A percentile compares a stretch with the other conserved stretches of the same genome.
These are phyloP conservation scores for Penicillium goetzii DNA, from an alignment of 495 filamentous ascomycete genomes.

Conservation along the genomic window DNA sequence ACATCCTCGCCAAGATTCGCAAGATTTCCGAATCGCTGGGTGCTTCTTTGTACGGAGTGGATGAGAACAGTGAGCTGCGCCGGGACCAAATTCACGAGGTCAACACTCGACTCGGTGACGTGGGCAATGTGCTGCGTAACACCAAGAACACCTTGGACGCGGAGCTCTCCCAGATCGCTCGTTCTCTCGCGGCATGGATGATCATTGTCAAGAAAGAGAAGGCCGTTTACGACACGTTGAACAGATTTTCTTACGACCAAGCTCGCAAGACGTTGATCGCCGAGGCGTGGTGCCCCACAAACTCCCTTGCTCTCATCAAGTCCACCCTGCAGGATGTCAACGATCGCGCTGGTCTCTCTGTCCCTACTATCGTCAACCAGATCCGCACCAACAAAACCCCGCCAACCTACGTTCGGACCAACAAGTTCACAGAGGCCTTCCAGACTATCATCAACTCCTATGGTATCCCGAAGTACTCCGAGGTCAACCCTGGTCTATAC, in stretches of 20 bases:
- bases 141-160: slow-evolving; percentile 95
- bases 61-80: slow-evolving; percentile 92
- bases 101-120: slow-evolving; percentile 86
- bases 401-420: slow-evolving; percentile 93
- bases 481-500: slow-evolving; percentile 97
- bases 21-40: slow-evolving; percentile 98
- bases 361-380: slow-evolving; percentile 97
- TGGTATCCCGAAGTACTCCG: slow-evolving; percentile 92
- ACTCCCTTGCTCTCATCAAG: slow-evolving; percentile 86
- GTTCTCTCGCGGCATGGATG: slow-evolving; percentile 92
- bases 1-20: slow-evolving; percentile 96
- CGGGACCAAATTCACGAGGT: slow-evolving; percentile 96
- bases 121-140: slow-evolving; percentile 87
- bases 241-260: slow-evolving; percentile 94
- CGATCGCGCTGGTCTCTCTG: slow-evolving; percentile 88
- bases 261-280: slow-evolving; percentile 95
- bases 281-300: slow-evolving; percentile 95
- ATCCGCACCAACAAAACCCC: slow-evolving; percentile 95
- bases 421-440: slow-evolving; percentile 97
- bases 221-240: slow-evolving; percentile 94
- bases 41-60: slow-evolving; percentile 92
- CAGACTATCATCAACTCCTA: slow-evolving; percentile 99
- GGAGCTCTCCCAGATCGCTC: slow-evolving; percentile 89
- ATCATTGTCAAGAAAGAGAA: slow-evolving; percentile 98
- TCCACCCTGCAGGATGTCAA: slow-evolving; percentile 97